Evolutionary conservation across 106 monocot species (phyloP).

Genomic region (Allium cepa): DNA sequence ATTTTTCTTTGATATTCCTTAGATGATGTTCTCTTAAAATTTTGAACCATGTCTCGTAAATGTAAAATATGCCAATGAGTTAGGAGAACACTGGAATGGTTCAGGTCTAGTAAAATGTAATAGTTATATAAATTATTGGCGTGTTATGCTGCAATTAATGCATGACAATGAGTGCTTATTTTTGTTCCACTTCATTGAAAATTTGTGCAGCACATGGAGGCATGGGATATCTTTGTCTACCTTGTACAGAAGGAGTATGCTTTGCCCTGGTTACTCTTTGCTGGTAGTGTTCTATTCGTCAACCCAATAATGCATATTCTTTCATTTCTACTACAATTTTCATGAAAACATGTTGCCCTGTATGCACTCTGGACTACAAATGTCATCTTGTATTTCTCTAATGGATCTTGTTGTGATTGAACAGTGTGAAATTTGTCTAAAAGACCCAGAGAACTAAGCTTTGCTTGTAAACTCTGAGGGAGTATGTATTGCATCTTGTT

Average conservation of each 20-base stretch:
- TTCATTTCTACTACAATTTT: background rate
- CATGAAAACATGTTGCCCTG: background rate
- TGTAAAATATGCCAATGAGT: too few species aligned
- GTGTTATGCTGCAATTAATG: background rate
- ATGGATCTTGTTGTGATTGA: too few species aligned
- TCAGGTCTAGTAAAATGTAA: too few species aligned
- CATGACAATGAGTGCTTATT: background rate
- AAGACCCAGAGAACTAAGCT: too few species aligned
- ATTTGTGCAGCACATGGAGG: slow-evolving; percentile 79
- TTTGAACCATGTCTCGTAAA: too few species aligned
- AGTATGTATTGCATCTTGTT: too few species aligned
- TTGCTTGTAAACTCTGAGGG: too few species aligned
- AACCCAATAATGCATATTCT: background rate
- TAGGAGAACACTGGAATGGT: too few species aligned
- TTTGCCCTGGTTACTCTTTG: slow-evolving; percentile 85
- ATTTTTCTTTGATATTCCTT: too few species aligned
- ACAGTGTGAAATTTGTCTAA: too few species aligned
- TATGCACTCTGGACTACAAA: background rate
- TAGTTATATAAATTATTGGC: too few species aligned
- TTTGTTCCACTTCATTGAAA: background rate
- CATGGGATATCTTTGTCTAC: slow-evolving; percentile 97
- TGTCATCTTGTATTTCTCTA: background rate
- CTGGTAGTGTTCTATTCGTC: slow-evolving; percentile 38
- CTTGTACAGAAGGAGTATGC: slow-evolving; percentile 81
- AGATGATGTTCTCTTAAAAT: too few species aligned